A percentile compares a stretch with the other conserved stretches of the same genome.
phyloP scores from a whole-genome alignment of 495 filamentous ascomycete species.

The Aspergillus mulundensis region DNA sequence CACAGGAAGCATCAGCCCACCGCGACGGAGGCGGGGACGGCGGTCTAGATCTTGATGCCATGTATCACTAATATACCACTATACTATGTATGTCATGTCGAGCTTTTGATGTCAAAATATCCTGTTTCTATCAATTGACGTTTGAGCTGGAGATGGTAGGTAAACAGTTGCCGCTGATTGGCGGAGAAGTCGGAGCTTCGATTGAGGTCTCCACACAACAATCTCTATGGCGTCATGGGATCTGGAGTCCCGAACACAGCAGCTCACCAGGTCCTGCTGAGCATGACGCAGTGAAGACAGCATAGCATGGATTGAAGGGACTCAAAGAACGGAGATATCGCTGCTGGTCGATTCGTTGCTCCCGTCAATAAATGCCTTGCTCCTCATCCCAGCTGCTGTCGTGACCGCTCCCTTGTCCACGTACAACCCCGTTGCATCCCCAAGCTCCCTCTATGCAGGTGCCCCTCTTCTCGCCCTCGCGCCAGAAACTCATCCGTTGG shows the following conservation, averaged over 20 bases:
- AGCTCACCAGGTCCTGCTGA: neutral
- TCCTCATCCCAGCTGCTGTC: neutral
- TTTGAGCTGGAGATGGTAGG: neutral
- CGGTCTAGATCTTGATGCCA: neutral
- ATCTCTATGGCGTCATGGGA: constrained; percentile 2
- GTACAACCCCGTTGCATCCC: neutral
- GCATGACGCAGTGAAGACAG: neutral
- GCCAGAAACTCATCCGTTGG: constrained; percentile 16
- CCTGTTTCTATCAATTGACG: neutral
- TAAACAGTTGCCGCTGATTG: neutral
- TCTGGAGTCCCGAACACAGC: neutral
- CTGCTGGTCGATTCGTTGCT: neutral
- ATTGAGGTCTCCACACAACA: neutral
- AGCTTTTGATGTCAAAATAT: too few relatives aligned
- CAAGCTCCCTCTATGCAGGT: constrained; percentile 14
- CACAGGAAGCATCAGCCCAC: constrained; percentile 22
- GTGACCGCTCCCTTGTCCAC: neutral
- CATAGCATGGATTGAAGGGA: neutral
- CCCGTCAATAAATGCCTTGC: neutral
- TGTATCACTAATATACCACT: neutral
- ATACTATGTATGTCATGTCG: neutral
- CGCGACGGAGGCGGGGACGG: neutral
- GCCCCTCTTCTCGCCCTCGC: constrained; percentile 20
- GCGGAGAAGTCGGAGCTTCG: constrained; percentile 1
- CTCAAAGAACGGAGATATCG: neutral